These are phyloP conservation scores for Dissophora globulifera DNA, from an alignment of 192 early-diverging fungal species.

Conservation along the genomic window DNA sequence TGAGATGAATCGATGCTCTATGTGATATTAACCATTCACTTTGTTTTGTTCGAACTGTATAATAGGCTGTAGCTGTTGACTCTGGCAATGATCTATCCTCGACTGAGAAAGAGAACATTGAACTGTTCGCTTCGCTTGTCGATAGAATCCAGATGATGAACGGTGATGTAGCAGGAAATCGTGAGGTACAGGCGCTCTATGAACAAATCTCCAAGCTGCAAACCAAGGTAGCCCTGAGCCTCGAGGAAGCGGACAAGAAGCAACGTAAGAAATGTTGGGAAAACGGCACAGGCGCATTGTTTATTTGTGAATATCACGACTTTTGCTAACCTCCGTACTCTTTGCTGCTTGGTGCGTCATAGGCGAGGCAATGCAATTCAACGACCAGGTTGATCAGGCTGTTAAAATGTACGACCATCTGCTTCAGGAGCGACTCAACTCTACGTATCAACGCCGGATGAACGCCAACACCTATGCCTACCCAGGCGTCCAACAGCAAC, in stretches of 20 bases:
- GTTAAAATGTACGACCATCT: conserved; percentile 89
- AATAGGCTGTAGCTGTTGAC: conserved; percentile 7
- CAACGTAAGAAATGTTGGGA: conserved; percentile 76
- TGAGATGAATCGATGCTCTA: too few relatives aligned
- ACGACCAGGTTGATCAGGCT: conserved; percentile 84
- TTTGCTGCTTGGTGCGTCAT: too few relatives aligned
- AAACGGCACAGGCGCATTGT: too few relatives aligned
- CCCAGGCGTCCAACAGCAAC: conserved; percentile 35
- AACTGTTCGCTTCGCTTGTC: conserved; percentile 89
- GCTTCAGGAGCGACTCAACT: conserved; percentile 76
- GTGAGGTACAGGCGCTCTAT: conserved; percentile 85
- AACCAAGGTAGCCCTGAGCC: conserved; percentile 79
- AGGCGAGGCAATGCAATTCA: conserved; percentile 75
- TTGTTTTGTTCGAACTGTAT: not conserved
- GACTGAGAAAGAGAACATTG: conserved; percentile 89
- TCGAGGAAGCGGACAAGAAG: conserved; percentile 81
- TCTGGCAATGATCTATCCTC: conserved; percentile 70
- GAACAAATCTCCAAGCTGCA: conserved; percentile 88
- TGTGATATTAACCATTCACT: too few relatives aligned
- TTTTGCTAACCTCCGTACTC: too few relatives aligned
- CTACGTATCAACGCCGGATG: conserved; percentile 35
- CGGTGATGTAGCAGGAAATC: conserved; percentile 78
- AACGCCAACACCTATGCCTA: conserved; percentile 27
- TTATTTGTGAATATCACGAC: too few relatives aligned
- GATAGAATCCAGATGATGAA: conserved; percentile 82